Base-by-base conservation (phyloP, 495 filamentous ascomycete species). In the Ramalina intermedia region DNA sequence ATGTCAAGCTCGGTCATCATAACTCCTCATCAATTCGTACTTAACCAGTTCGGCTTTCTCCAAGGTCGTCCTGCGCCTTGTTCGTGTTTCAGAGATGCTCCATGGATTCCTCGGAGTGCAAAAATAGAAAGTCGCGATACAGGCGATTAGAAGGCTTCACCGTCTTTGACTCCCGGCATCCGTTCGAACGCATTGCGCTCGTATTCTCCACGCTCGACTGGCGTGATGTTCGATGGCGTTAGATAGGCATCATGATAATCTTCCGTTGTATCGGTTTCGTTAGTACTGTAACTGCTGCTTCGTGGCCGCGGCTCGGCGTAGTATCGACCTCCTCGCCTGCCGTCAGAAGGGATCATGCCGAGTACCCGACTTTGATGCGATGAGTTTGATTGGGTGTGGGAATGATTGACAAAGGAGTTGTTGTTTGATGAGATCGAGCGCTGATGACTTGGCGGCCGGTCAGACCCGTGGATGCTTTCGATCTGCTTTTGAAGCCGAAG, bases 401-500 rank as follows among this genome's bases (percentile, higher is more conserved):
- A 44, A 42, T 48, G 46, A 11, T 16, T 8, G 6, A 37, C 37
- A 35, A 48, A 46, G 4, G 51, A 49, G 12, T 23, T 23, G 6
- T 17, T 41, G 21, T 35, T 11, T 14, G 24, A 35, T 5, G n/a
- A 35, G 11, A 48, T 12, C 17, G 45, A 47, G 7, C 37, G 29
- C 17, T 36, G 11, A n/a, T 37, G 37, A 21, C 39, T 40, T 7
- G 50, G 43, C 12, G 48, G 29, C 26, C 39, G 40, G 35, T 29
- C 27, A 14, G 46, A 17, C 20, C 51, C 33, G 8, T 67, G 59
- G 6, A 74, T 52, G 6, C 62, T 58, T 14, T 69, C 61, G 14
- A 79, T 61, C 43, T 78, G 74, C 46, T 74, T 69, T 37, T 73
- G 71, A 1, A 79, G 62, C 26, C 59, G 53, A 2, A 68, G 52